Evolutionary conservation across 23 red algal genomes (phyloP).

Genomic region (Gracilariopsis chorda): DNA sequence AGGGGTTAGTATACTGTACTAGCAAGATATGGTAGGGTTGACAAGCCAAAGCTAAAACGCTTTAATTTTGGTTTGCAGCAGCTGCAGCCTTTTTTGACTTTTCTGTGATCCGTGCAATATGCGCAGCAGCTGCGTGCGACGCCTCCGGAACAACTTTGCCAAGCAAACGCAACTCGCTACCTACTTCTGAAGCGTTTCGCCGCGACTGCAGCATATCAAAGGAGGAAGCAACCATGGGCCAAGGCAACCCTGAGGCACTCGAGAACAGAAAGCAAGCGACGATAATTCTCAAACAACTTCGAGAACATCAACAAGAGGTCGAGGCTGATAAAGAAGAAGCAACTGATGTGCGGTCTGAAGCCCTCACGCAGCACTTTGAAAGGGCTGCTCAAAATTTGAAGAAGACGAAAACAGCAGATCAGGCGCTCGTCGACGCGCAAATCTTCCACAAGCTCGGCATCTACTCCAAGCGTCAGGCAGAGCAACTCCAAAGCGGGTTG

Average conservation of each 20-base stretch:
- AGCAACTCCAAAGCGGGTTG: conserved; percentile 50
- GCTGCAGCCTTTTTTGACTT: no score
- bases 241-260: not conserved
- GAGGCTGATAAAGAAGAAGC: conserved; percentile 53
- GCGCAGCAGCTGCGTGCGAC: no score
- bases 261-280: conserved; percentile 29
- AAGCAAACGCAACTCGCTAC: no score
- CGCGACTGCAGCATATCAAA: no score
- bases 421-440: conserved; percentile 55
- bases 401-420: conserved; percentile 39
- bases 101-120: no score
- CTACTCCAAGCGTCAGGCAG: conserved; percentile 48
- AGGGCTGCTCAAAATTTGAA: conserved; percentile 24
- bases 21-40: no score
- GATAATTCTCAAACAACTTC: conserved; percentile 51
- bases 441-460: conserved; percentile 49
- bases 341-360: conserved; percentile 30
- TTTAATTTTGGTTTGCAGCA: no score
- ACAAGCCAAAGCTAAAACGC: no score
- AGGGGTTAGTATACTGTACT: no score
- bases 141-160: no score
- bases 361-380: conserved; percentile 37
- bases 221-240: no score
- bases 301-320: conserved; percentile 57
- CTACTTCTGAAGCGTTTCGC: no score